These are phyloP conservation scores for Apiotrichum siamense DNA, from an alignment of 1,284 basidiomycete genomes.

Conservation along the genomic window DNA sequence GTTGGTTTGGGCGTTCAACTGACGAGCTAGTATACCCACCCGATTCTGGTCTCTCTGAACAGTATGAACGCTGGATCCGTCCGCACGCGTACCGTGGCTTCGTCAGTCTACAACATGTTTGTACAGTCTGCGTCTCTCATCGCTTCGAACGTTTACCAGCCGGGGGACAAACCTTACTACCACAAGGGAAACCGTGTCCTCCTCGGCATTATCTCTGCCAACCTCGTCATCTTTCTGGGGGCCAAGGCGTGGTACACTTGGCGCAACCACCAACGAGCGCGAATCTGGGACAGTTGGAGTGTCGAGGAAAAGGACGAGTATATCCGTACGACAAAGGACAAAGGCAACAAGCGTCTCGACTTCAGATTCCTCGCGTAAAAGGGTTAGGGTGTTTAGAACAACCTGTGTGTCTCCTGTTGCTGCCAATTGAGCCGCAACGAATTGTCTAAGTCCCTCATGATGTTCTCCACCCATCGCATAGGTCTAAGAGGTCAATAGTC, in stretches of 20 bases:
- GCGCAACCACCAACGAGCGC: conserved; percentile 24
- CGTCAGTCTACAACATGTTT: conserved; percentile 36
- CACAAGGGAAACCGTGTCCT: conserved; percentile 33
- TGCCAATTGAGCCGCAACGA: too few relatives aligned
- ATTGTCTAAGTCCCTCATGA: too few relatives aligned
- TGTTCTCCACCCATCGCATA: too few relatives aligned
- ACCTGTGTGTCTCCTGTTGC: too few relatives aligned
- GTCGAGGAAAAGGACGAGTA: conserved; percentile 26
- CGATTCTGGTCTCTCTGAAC: conserved; percentile 27
- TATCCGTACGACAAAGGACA: conserved; percentile 24
- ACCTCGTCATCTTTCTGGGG: conserved; percentile 18
- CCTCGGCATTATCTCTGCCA: conserved; percentile 22
- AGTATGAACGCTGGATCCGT: conserved; percentile 34
- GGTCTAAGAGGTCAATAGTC: too few relatives aligned
- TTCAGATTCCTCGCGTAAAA: conserved; percentile 11
- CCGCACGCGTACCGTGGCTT: conserved; percentile 32
- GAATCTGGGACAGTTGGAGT: conserved; percentile 30
- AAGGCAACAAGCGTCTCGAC: conserved; percentile 30
- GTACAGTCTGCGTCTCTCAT: conserved; percentile 33
- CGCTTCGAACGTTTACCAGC: conserved; percentile 35
- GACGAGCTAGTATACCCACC: conserved; percentile 3
- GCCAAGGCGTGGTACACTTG: conserved; percentile 25
- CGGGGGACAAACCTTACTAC: conserved; percentile 26
- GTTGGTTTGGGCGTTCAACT: neutral
- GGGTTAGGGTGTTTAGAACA: neutral